Conservation (phyloP, 352 stramenopile genomes). For the Peronospora farinosa region DNA sequence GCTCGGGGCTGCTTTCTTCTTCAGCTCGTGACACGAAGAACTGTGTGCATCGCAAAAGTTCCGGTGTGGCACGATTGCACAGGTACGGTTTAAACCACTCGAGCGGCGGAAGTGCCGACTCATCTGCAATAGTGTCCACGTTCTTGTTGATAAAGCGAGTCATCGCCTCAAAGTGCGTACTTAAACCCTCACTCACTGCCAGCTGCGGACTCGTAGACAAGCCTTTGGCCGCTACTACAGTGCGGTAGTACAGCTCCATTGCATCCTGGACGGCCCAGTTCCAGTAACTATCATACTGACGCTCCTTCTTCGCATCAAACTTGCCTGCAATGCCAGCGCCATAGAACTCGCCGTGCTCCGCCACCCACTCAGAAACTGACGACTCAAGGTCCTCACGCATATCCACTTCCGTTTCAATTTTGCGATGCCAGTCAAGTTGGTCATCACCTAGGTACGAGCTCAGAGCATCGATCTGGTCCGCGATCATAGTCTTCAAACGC, state of each 20-base stretch:
- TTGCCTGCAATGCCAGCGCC: constrained; percentile 42
- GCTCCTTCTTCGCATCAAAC: constrained; percentile 70
- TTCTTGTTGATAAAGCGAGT: constrained; percentile 50
- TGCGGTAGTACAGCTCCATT: constrained; percentile 57
- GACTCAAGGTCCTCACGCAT: constrained; percentile 54
- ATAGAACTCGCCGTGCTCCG: constrained; percentile 59
- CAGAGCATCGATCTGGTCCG: constrained; percentile 44
- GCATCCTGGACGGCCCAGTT: constrained; percentile 74
- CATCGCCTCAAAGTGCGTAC: constrained; percentile 47
- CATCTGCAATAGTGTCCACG: constrained; percentile 34
- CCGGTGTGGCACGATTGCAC: constrained; percentile 64
- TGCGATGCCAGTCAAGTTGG: constrained; percentile 42
- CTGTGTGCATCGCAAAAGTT: constrained; percentile 48
- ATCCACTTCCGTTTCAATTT: constrained; percentile 44
- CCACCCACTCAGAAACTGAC: constrained; percentile 40
- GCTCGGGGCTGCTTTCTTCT: constrained; percentile 36
- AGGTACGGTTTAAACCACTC: constrained; percentile 58
- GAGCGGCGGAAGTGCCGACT: constrained; percentile 33
- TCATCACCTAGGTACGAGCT: constrained; percentile 49
- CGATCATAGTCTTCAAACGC: constrained; percentile 50
- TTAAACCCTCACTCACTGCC: constrained; percentile 23
- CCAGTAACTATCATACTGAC: constrained; percentile 76
- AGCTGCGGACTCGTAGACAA: constrained; percentile 16
- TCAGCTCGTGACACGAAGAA: constrained; percentile 46
- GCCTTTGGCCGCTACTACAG: constrained; percentile 25